A percentile compares a stretch with the other conserved stretches of the same genome.
Evolutionary conservation across 768 basidiomycete species (phyloP).

Genomic region (Mycena amicta): DNA sequence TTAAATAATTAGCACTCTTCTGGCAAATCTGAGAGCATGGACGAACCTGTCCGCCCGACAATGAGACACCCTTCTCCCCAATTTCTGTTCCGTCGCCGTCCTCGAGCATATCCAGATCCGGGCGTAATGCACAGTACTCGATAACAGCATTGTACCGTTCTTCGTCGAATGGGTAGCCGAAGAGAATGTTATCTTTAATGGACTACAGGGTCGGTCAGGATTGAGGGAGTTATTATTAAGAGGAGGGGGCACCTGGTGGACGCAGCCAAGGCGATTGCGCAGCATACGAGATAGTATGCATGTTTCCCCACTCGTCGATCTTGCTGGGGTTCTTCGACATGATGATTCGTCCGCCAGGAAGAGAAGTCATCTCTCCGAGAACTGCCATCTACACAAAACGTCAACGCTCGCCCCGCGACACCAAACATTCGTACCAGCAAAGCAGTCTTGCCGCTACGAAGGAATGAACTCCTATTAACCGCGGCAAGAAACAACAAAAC

Average conservation of each 20-base stretch:
- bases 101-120: constrained; percentile 83
- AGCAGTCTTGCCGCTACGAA: constrained; percentile 73
- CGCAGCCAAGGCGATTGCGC: constrained; percentile 74
- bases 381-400: constrained; percentile 56
- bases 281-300: constrained; percentile 70
- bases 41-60: constrained; percentile 55
- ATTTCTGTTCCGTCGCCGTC: constrained; percentile 88
- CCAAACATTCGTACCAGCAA: constrained; percentile 50
- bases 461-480: neutral
- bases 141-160: constrained; percentile 75
- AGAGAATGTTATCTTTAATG: constrained; percentile 81
- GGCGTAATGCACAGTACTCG: constrained; percentile 77
- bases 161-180: constrained; percentile 71
- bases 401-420: neutral
- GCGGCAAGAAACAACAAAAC: neutral
- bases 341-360: constrained; percentile 53
- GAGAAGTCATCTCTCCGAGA: constrained; percentile 69
- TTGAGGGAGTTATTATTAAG: too few relatives aligned
- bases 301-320: constrained; percentile 62
- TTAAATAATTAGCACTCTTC: too few relatives aligned
- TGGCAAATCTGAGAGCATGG: too few relatives aligned
- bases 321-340: constrained; percentile 64
- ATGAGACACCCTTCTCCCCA: constrained; percentile 54
- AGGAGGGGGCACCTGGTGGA: too few relatives aligned
- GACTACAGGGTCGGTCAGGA: too few relatives aligned